These are phyloP conservation scores for Fraxinus excelsior DNA, from an alignment of 257 asterid genomes.

Conservation along the genomic window DNA sequence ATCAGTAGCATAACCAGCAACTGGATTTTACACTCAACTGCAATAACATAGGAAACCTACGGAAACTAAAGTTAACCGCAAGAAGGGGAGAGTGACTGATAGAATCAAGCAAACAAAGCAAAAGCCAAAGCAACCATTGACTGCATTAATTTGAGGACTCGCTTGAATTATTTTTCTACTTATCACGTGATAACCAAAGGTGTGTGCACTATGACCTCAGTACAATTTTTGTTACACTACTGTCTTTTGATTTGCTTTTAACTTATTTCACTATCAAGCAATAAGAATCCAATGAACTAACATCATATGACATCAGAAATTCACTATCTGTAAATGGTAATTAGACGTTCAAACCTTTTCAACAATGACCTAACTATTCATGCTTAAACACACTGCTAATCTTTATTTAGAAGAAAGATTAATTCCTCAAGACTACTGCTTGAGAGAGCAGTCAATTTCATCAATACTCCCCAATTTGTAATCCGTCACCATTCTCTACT, in stretches of 20 bases:
- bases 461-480: background rate
- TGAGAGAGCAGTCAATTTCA: background rate
- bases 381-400: background rate
- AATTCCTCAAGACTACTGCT: background rate
- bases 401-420: background rate
- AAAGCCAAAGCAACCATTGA: background rate
- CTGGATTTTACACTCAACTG: background rate
- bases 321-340: background rate
- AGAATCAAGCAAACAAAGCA: background rate
- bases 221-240: background rate
- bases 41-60: background rate
- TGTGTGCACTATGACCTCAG: conserved; percentile 1
- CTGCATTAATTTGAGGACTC: conserved; percentile 7
- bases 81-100: background rate
- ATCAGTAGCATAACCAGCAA: background rate
- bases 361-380: background rate
- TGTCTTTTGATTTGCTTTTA: background rate
- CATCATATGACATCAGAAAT: background rate
- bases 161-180: background rate
- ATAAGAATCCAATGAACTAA: background rate
- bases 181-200: background rate
- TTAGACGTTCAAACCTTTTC: background rate
- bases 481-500: background rate
- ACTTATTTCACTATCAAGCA: background rate
- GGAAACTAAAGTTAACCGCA: background rate